Base-by-base conservation (phyloP, 1,139 yeast species). In the Scheffersomyces parashehatae region DNA sequence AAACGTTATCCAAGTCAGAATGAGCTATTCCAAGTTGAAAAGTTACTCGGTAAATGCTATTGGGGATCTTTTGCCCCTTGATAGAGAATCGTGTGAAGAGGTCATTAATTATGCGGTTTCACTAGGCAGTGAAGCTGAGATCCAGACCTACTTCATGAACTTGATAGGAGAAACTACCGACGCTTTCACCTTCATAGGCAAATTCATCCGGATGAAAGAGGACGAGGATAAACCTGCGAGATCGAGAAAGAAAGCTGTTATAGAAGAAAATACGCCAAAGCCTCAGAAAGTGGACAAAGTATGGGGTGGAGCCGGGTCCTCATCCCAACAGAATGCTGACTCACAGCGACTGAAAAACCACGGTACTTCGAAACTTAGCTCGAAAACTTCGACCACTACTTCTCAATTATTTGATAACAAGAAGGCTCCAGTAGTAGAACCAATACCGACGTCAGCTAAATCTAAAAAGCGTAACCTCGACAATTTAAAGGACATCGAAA, bases 401-500 rank as follows among this genome's bases (percentile, higher is more conserved):
- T 73, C 79, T 0, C 71, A 73, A 40, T 54, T 75, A 24, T 48
- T 73, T 3, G 71, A 65, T 24, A 31, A 48, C 9, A 62, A 59
- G 10, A 10, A 15, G 8, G 20, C n/a, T 9, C 35, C 35, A 31
- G 35, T 14, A 31, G 26, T 6, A 20, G 26, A 20, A 6, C 26
- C 26, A 6, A 20, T 20, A 20, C 26, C 26, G 26, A 31, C 35
- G 6, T 10, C 24, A 15, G 20, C 15, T 14, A 65, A 64, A 45
- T 47, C 59, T 13, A 67, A 63, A 40, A 72, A 68, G 50, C 70
- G 69, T 45, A 73, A 68, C 36, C 60, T 78, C 36, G 77, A 75
- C 38, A 82, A 76, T 50, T 65, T 85, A 34, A 77, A 81, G 44
- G 88, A 85, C 41, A 69, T 87, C 16, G 82, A 82, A 40, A 66